Evolutionary conservation across 345 rosid species (phyloP).

Genomic region (Adansonia digitata): DNA sequence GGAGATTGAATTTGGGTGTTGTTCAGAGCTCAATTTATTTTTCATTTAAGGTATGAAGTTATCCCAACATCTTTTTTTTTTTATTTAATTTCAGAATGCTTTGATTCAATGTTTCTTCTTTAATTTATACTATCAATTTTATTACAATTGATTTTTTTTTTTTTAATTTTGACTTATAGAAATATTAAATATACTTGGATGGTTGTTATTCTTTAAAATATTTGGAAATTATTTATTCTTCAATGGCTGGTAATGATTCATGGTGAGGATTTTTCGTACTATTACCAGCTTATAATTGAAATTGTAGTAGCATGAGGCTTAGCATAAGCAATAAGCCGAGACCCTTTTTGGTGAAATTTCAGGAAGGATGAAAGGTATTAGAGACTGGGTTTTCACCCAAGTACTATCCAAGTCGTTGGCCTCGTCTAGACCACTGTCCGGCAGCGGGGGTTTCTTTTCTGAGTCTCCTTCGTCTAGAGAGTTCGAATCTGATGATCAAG

Average conservation of each 20-base stretch:
- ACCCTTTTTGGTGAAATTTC: neutral
- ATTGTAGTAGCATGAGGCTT: neutral
- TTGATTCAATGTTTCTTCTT: neutral
- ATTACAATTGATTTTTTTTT: neutral
- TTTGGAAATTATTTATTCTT: neutral
- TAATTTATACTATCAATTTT: neutral
- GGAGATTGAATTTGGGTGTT: neutral
- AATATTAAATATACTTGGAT: neutral
- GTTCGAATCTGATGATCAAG: constrained; percentile 38
- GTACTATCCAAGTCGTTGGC: constrained; percentile 53
- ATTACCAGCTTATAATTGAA: neutral
- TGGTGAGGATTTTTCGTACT: neutral
- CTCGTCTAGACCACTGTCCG: constrained; percentile 54
- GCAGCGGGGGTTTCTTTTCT: constrained; percentile 36
- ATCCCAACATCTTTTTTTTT: neutral
- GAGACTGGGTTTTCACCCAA: constrained; percentile 70
- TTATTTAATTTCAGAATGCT: neutral
- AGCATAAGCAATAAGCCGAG: neutral
- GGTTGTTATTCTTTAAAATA: neutral
- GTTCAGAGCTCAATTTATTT: neutral
- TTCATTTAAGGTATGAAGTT: neutral
- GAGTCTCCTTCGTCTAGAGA: constrained; percentile 25
- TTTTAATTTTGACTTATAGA: neutral
- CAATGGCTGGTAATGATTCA: neutral
- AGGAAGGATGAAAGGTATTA: constrained; percentile 65